Evolutionary conservation across 2,329 filamentous ascomycete species (phyloP), one percentile per base, ranked within the genome.

Genomic region (Lecanicillium sp.): DNA sequence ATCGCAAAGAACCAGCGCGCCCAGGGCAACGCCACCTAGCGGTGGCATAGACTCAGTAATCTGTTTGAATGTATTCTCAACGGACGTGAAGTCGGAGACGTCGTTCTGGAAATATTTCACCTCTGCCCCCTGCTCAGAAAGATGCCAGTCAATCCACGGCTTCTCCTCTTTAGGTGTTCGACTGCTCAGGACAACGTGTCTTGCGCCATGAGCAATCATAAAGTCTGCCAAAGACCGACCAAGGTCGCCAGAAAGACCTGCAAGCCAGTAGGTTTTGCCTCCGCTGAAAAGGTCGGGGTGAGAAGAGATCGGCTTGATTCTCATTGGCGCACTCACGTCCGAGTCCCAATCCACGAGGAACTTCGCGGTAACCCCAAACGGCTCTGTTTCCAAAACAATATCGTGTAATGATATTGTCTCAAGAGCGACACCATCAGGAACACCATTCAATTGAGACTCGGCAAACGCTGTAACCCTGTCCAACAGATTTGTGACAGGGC

Each of bases 11-110:
- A 64, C 50, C 54, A 62, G 57, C 9, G 61, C 60, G 3, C 59
- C 60, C 28, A 64, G 57, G 3, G 52, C 52, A 5, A 65, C 57
- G 18, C 62, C 62, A 0, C 45, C 55, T 12, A 65, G 52, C 0
- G 54, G 52, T 1, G 62, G 62, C 47, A 62, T 50, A 0, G 43
- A 46, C 8, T 46, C 37, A 3, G 40, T 31, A 8, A 64, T 54
- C 6, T 50, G 14, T 3, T 35, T 36, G 12, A 43, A 41, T 12
- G 38, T 38, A 4, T 22, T 28, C 13, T 38, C 25, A 2, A 48
- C 28, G 9, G 43, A 38, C 3, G 28, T 31, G 13, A 39, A 37
- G 32, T 49, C 45, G 16, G 46, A 52, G 14, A 51, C 46, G 20
- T 49, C 54, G 31, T 49, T 45, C 27, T 35, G 40, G 29, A 47